Evolutionary conservation across 306 rosid species (phyloP), one percentile per base, ranked within the genome.

Genomic region (Acacia melanoxylon): DNA sequence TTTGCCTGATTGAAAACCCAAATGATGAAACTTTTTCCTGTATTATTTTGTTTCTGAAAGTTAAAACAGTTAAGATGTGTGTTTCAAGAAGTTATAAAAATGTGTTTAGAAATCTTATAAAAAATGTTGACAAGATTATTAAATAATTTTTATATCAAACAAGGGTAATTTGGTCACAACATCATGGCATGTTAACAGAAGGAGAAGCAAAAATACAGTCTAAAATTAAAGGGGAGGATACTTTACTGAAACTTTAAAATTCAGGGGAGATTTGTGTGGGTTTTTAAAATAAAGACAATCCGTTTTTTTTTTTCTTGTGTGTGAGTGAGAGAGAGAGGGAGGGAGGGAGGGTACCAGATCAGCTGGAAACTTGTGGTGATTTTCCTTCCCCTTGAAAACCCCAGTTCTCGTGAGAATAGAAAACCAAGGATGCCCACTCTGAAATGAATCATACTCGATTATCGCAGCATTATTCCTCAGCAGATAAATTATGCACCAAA

Each of bases 391-490:
- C 90, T 90, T 95, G 84, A 91, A 95, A 81, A 91, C 97, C 22
- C 99, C 99, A 0, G 95, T 93, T 87, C 97, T 90, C 15, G 98
- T 95, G 82, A 95, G 88, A 86, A 95, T 95, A 42, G 98, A 93
- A 90, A 95, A 95, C 99, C 99, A 95, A 79, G 97, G 99, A 82
- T 86, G 89, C 63, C 97, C 99, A 0, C 91, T 88, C 99, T 95
- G 91, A 86, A 86, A 78, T 54, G 63, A 52, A 83, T 80, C 59
- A 72, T 20, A 68, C 31, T 44, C 82, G 17, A 41, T 1, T 68
- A 25, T 80, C 19, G 2, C 68, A 33, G 48, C 59, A 78, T 68
- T 40, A 82, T 51, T 56, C 42, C 27, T 75, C 81, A 70, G 68
- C 66, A 77, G 44, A 63, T 35, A 83, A 61, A 48, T 52, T 72